Evolutionary conservation across 768 basidiomycete species (phyloP), one percentile per base, ranked within the genome.

Genomic region (Naganishia randhawae): DNA sequence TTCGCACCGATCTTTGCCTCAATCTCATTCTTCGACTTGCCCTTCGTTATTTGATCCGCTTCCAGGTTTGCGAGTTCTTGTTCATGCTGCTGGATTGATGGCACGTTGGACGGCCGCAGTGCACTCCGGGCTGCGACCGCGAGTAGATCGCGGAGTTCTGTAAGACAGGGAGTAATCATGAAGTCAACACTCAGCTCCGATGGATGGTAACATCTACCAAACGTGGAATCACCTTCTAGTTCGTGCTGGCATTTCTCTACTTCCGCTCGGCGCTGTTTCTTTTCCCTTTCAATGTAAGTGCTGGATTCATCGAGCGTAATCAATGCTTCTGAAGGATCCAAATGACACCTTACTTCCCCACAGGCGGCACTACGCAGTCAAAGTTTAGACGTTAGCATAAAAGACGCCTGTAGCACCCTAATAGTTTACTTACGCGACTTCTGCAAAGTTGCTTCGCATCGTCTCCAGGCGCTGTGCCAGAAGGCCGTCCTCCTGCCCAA

Each of bases 1-100:
- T 61, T 61, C 9, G 57, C 57, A 11, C 57, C 57, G n/a, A 61
- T 61, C 57, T 61, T 61, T 35, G 57, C 57, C 32, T 61, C 57
- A 22, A 61, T 61, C 25, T 61, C 57, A 25, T 61, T 61, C 25
- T 61, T 61, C 10, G 37, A 61, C 27, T 61, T 61, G 11, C 57
- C 57, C 14, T 61, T 61, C 2, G 57, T 61, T 22, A 61, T 61
- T 39, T 61, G 57, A 61, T 61, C 57, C 25, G 57, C 22, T 29
- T 61, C 57, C 22, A 61, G 57, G 39, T 41, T 61, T 35, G 57
- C 57, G 37, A 61, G 57, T 61, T 61, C 57, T 41, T 61, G 57
- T 41, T 61, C 57, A 22, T 61, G 57, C 27, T 61, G 57, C 37
- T 61, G 57, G 22, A 61, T 61, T 10, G 57, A 61, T 42, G 57